phyloP scores from a whole-genome alignment of 108 stramenopile species.

The Aurantiochytrium sp. region DNA sequence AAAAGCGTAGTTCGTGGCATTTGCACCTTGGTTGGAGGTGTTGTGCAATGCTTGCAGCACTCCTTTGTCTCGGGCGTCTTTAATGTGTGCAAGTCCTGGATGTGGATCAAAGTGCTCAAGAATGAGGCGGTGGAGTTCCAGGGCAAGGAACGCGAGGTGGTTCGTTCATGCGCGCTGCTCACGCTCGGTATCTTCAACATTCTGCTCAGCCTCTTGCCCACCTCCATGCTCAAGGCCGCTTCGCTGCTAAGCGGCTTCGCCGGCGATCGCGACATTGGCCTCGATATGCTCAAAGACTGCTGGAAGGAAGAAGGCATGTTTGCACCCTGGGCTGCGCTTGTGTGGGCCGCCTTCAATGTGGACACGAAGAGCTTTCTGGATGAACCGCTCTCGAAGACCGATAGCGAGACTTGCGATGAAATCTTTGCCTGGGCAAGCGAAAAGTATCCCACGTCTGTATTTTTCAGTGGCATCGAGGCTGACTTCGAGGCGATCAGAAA shows the following conservation, averaged over 20 bases:
- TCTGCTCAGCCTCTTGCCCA: constrained; percentile 8
- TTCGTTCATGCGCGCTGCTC: background rate
- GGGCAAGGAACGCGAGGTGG: constrained; percentile 5
- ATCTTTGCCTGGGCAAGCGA: background rate
- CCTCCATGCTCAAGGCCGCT: constrained; percentile 18
- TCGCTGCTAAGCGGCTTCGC: background rate
- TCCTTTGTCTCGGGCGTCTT: background rate
- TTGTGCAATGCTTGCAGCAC: background rate
- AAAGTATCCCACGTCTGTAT: background rate
- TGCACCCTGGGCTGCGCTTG: background rate
- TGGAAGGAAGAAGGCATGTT: constrained; percentile 12
- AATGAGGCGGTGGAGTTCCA: background rate
- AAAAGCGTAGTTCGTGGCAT: background rate
- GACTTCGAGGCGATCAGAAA: background rate
- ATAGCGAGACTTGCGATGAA: background rate
- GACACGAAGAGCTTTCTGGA: constrained; percentile 4
- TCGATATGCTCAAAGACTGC: constrained; percentile 2
- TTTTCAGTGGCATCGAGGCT: constrained; percentile 15
- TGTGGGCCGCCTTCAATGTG: background rate
- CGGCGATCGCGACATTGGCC: constrained; percentile 3
- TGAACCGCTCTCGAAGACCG: background rate
- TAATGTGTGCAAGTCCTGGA: background rate
- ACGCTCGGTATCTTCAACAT: constrained; percentile 2
- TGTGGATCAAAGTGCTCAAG: background rate
- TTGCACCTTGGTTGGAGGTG: constrained; percentile 2